These are phyloP conservation scores for Russula brevipes DNA, from an alignment of 768 basidiomycete genomes.

Conservation along the genomic window DNA sequence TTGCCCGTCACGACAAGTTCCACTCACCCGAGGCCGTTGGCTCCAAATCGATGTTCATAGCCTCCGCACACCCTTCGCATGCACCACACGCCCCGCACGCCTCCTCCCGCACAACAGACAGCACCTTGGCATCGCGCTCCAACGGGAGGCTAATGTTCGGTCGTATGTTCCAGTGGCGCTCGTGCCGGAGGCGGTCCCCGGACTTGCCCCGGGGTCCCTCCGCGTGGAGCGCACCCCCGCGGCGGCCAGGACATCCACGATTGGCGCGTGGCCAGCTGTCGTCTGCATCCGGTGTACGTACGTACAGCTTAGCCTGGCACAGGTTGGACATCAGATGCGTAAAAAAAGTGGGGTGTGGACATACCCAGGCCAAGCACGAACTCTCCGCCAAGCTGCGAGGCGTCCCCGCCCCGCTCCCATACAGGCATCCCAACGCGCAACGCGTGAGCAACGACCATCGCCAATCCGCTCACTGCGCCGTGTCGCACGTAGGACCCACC, in stretches of 20 bases:
- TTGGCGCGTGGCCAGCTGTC: constrained; percentile 67
- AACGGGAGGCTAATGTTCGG: constrained; percentile 10
- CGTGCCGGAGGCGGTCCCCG: neutral
- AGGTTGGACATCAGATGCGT: too few species aligned
- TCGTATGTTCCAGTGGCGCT: neutral
- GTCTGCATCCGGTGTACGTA: constrained; percentile 86
- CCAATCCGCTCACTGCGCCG: constrained; percentile 58
- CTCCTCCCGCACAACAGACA: constrained; percentile 25
- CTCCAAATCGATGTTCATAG: constrained; percentile 17
- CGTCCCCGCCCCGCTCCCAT: constrained; percentile 74
- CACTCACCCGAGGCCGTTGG: constrained; percentile 24
- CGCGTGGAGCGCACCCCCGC: constrained; percentile 43
- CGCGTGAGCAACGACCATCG: constrained; percentile 68
- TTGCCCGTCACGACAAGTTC: constrained; percentile 17
- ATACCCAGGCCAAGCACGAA: constrained; percentile 66
- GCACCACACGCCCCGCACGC: constrained; percentile 9
- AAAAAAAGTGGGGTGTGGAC: constrained; percentile 18
- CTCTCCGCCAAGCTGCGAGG: constrained; percentile 85
- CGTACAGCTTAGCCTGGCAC: constrained; percentile 51
- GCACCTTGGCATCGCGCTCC: constrained; percentile 19
- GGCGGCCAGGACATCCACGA: constrained; percentile 59
- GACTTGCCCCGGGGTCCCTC: neutral
- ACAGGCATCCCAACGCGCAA: constrained; percentile 73
- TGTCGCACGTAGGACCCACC: constrained; percentile 57
- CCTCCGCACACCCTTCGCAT: constrained; percentile 14